Percentiles rank a stretch among this genome's conserved stretches.
Evolutionary conservation across 108 stramenopile species (phyloP).

Genomic region (Nitzschia palea): DNA sequence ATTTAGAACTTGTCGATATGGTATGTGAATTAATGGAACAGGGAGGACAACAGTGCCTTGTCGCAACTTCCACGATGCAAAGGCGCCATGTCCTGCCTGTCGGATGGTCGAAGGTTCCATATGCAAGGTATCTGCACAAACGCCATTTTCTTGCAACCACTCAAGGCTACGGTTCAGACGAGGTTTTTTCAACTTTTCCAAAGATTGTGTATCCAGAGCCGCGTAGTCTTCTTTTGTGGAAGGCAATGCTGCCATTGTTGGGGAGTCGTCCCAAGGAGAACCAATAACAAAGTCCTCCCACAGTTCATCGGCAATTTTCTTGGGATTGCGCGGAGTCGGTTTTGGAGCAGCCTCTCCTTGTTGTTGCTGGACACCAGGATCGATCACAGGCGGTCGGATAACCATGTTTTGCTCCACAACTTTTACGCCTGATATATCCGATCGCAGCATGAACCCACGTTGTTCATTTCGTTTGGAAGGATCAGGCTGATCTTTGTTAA

Average conservation of each 20-base stretch:
- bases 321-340: not conserved
- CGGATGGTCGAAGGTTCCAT: constrained; percentile 39
- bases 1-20: constrained; percentile 27
- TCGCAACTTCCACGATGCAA: constrained; percentile 41
- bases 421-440: too few relatives aligned
- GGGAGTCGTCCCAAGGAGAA: constrained; percentile 26
- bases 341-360: not conserved
- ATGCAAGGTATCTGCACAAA: constrained; percentile 44
- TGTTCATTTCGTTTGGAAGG: too few relatives aligned
- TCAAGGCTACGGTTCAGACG: constrained; percentile 20
- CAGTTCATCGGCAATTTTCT: constrained; percentile 4
- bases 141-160: constrained; percentile 46
- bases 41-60: constrained; percentile 39
- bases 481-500: too few relatives aligned
- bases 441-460: too few relatives aligned
- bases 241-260: constrained; percentile 32
- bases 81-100: constrained; percentile 56
- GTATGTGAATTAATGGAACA: constrained; percentile 56
- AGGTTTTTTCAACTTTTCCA: constrained; percentile 10
- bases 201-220: constrained; percentile 11
- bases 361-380: too few relatives aligned
- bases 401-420: constrained; percentile 8
- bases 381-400: not conserved
- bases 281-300: constrained; percentile 30
- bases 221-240: constrained; percentile 17